A percentile compares a stretch with the other conserved stretches of the same genome.
These are phyloP conservation scores for Filobasidium floriforme DNA, from an alignment of 768 basidiomycete species.

Conservation along the genomic window DNA sequence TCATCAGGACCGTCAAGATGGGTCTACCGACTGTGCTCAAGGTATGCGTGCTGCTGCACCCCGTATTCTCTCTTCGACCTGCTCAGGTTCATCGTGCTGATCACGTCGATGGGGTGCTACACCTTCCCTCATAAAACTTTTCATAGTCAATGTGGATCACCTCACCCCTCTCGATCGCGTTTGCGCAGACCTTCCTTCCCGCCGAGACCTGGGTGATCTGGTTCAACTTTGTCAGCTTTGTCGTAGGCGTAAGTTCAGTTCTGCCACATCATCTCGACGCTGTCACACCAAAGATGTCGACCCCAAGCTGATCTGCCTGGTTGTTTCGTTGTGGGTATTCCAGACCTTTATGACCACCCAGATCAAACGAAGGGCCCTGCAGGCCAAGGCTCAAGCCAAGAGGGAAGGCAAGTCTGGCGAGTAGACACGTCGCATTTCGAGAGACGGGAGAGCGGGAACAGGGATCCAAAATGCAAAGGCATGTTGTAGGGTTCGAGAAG, in stretches of 20 bases:
- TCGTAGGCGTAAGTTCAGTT: constrained; percentile 58
- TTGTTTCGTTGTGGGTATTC: no score
- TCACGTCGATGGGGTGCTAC: neutral
- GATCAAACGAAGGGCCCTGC: constrained; percentile 54
- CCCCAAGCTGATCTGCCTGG: constrained; percentile 61
- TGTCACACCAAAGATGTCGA: neutral
- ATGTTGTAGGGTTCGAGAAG: no score
- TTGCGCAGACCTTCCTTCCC: constrained; percentile 74
- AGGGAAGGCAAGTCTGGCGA: constrained; percentile 6
- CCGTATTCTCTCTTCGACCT: neutral
- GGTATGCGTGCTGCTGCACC: constrained; percentile 47
- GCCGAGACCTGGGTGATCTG: constrained; percentile 82
- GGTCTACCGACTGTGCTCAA: constrained; percentile 69
- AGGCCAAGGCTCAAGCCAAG: constrained; percentile 42
- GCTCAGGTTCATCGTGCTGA: no score
- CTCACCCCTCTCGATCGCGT: constrained; percentile 62
- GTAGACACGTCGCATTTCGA: neutral
- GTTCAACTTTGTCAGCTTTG: constrained; percentile 68
- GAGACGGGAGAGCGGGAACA: no score
- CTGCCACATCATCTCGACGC: neutral
- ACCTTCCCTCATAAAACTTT: neutral
- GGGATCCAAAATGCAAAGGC: no score
- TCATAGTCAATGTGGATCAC: constrained; percentile 71
- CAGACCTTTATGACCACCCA: constrained; percentile 23
- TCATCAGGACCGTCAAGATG: constrained; percentile 60